Conservation (phyloP, 164 flowering plant species). For the Protea cynaroides region DNA sequence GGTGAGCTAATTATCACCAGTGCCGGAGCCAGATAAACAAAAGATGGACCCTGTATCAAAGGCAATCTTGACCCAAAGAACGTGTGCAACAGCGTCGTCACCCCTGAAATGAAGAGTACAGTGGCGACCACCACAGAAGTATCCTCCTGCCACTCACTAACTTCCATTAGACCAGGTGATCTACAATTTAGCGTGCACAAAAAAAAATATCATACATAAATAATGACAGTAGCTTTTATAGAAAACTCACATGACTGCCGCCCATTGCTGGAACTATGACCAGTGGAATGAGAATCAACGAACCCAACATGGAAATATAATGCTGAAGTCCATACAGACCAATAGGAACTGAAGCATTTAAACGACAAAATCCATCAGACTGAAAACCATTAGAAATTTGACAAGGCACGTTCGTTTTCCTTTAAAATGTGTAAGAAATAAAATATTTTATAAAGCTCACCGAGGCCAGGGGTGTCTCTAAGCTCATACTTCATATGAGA, state of each 20-base stretch:
- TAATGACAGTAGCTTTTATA: not conserved
- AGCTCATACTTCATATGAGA: constrained; percentile 92
- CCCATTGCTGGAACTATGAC: constrained; percentile 99
- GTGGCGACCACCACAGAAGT: constrained; percentile 82
- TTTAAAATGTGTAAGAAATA: not conserved
- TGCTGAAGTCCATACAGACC: constrained; percentile 93
- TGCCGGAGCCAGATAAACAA: constrained; percentile 89
- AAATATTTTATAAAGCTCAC: constrained; percentile 29
- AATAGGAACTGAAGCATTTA: constrained; percentile 71
- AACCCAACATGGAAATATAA: constrained; percentile 83
- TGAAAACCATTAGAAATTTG: not conserved
- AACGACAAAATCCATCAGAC: not conserved
- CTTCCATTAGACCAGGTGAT: constrained; percentile 28
- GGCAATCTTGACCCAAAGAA: constrained; percentile 91
- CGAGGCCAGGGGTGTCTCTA: constrained; percentile 91
- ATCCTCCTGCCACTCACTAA: constrained; percentile 70
- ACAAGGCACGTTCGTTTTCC: not conserved
- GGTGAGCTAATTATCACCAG: constrained; percentile 88
- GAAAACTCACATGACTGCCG: constrained; percentile 62
- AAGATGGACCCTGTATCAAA: constrained; percentile 92
- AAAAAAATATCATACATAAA: not conserved
- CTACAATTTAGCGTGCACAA: constrained; percentile 2
- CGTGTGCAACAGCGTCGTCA: constrained; percentile 86
- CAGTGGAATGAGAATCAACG: constrained; percentile 85
- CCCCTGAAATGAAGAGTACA: constrained; percentile 83